These are phyloP conservation scores for Aspergillus sp. DNA, from an alignment of 2,329 filamentous ascomycete species.

Conservation along the genomic window DNA sequence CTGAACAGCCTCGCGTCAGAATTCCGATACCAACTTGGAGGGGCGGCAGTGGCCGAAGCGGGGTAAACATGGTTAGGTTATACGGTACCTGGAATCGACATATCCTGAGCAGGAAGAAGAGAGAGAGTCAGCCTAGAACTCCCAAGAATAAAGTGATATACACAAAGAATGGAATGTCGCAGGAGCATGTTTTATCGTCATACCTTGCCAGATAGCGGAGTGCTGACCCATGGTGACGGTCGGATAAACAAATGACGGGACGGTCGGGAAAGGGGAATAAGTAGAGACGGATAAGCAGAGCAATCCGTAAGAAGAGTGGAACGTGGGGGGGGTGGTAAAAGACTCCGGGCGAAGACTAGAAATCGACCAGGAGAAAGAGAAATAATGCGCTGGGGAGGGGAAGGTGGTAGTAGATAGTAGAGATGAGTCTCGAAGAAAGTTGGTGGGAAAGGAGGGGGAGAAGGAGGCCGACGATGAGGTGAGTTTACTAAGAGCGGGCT, in stretches of 20 bases:
- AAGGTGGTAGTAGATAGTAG: not conserved
- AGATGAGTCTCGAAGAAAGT: not conserved
- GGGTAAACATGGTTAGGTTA: conserved; percentile 14
- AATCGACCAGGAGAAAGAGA: conserved; percentile 2
- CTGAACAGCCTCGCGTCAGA: conserved; percentile 49
- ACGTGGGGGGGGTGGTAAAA: not conserved
- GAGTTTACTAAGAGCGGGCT: not conserved
- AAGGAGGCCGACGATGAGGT: conserved; percentile 13
- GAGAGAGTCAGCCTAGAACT: not conserved
- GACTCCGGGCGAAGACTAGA: not conserved
- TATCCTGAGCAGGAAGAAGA: conserved; percentile 51
- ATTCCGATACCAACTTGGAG: conserved; percentile 14
- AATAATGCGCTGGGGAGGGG: not conserved
- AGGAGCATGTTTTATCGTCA: not conserved
- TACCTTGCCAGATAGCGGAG: conserved; percentile 43
- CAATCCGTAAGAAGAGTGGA: conserved; percentile 9
- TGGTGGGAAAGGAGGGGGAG: conserved; percentile 2
- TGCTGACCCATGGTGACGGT: conserved; percentile 37
- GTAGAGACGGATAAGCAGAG: conserved; percentile 7
- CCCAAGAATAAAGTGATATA: not conserved
- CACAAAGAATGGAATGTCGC: not conserved
- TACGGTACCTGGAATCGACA: conserved; percentile 61
- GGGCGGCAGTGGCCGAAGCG: conserved; percentile 16
- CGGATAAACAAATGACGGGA: conserved; percentile 21
- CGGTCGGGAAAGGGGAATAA: conserved; percentile 13